Percentiles rank a stretch among this genome's conserved stretches.
phyloP scores from a whole-genome alignment of 176 grass and related monocot species.

The Stipa capillata region DNA sequence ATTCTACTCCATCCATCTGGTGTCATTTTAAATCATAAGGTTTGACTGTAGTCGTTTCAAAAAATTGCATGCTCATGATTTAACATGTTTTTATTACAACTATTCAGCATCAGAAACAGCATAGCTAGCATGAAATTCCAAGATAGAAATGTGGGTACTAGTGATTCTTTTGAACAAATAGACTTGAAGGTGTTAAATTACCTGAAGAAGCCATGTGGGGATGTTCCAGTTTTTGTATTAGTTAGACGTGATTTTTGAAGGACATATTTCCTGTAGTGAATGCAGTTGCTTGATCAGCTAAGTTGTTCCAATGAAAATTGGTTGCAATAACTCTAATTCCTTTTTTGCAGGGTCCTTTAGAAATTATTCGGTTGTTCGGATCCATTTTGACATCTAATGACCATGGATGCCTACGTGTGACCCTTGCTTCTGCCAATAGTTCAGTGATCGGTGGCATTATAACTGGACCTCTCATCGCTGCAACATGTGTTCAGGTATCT shows the following conservation, averaged over 20 bases:
- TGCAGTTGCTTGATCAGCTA: neutral
- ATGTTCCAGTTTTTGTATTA: neutral
- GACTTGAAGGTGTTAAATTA: neutral
- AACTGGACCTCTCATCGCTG: conserved; percentile 36
- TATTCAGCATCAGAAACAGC: neutral
- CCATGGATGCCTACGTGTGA: conserved; percentile 22
- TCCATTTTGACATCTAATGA: conserved; percentile 33
- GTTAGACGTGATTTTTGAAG: neutral
- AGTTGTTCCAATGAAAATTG: neutral
- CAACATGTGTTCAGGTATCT: conserved; percentile 28
- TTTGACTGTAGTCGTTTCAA: conserved; percentile 33
- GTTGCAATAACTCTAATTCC: neutral
- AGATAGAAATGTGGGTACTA: neutral
- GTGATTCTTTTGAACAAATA: neutral
- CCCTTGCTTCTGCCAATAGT: conserved; percentile 32
- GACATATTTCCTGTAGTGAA: neutral
- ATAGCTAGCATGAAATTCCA: neutral
- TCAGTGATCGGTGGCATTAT: conserved; percentile 29
- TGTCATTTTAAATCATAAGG: conserved; percentile 32
- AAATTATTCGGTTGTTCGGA: conserved; percentile 34
- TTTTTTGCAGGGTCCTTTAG: conserved; percentile 37
- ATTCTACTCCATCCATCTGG: conserved; percentile 24
- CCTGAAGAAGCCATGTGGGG: neutral
- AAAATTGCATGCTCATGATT: neutral
- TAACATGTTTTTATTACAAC: neutral